Percentiles rank a stretch among this genome's conserved stretches.
These are phyloP conservation scores for Russula brevipes DNA, from an alignment of 768 basidiomycete species.

Conservation along the genomic window DNA sequence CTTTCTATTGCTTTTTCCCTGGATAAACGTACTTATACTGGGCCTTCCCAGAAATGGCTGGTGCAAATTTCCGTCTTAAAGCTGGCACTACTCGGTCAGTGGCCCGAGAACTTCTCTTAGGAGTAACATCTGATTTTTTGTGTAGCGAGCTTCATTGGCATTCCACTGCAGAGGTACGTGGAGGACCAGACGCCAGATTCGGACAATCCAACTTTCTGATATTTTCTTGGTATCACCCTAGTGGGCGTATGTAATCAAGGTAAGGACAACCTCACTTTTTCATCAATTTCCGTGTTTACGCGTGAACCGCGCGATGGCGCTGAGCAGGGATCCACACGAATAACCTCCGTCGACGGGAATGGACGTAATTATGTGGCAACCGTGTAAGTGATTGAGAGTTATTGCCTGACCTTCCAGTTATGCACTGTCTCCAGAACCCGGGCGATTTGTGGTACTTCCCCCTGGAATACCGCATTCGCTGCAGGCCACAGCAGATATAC, in stretches of 20 bases:
- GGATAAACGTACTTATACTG: neutral
- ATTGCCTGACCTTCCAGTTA: neutral
- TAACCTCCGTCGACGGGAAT: conserved; percentile 17
- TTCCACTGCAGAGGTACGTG: conserved; percentile 28
- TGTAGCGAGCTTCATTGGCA: conserved; percentile 37
- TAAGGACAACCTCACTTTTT: conserved; percentile 4
- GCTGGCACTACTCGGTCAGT: conserved; percentile 30
- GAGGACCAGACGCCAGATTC: neutral
- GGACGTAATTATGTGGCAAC: conserved; percentile 19
- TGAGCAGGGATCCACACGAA: conserved; percentile 20
- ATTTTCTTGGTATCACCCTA: conserved; percentile 1
- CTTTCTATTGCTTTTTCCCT: neutral
- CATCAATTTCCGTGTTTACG: too few relatives aligned
- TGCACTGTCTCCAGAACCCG: conserved; percentile 3
- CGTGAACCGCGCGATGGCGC: neutral
- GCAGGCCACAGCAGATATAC: conserved; percentile 32
- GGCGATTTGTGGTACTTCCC: conserved; percentile 33
- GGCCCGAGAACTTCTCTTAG: neutral
- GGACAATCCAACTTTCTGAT: neutral
- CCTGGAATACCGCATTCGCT: conserved; percentile 36
- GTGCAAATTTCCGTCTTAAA: conserved; percentile 34
- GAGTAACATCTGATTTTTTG: neutral
- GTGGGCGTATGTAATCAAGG: conserved; percentile 35
- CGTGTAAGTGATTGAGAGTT: conserved; percentile 15
- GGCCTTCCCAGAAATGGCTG: conserved; percentile 27